These are phyloP conservation scores for Circinella umbellata DNA, from an alignment of 371 early-diverging fungal genomes.

Conservation along the genomic window DNA sequence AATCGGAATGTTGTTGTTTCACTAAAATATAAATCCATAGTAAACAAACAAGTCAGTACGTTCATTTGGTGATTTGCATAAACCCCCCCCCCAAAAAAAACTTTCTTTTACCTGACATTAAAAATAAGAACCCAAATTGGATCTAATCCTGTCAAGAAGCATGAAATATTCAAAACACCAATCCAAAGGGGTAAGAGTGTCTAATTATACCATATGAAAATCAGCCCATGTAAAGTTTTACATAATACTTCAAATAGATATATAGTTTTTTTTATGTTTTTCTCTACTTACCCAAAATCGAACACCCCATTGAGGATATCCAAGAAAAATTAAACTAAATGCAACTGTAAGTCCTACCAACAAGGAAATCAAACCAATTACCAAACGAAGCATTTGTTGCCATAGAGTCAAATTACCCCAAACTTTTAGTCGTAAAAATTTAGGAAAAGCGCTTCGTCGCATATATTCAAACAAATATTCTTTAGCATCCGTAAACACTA, in stretches of 20 bases:
- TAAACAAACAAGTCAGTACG: too few relatives aligned
- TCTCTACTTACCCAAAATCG: slow-evolving; percentile 57
- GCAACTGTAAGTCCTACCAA: slow-evolving; percentile 59
- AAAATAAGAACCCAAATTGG: slow-evolving; percentile 53
- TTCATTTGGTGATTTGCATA: too few relatives aligned
- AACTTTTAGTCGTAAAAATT: slow-evolving; percentile 61
- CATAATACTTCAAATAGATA: neutral
- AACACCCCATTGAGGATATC: slow-evolving; percentile 51
- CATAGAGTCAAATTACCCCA: slow-evolving; percentile 62
- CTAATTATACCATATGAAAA: slow-evolving; percentile 14
- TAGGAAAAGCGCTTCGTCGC: slow-evolving; percentile 61
- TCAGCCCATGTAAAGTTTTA: too few relatives aligned
- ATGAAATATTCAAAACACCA: slow-evolving; percentile 43
- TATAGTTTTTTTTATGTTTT: neutral
- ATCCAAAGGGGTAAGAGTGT: slow-evolving; percentile 49
- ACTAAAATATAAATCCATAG: slow-evolving; percentile 21
- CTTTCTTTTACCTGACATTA: slow-evolving; percentile 40
- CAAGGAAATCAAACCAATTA: slow-evolving; percentile 57
- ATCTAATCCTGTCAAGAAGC: slow-evolving; percentile 49
- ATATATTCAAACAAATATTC: slow-evolving; percentile 62
- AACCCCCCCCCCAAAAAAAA: too few relatives aligned
- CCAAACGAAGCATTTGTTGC: slow-evolving; percentile 58
- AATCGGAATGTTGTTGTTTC: slow-evolving; percentile 55
- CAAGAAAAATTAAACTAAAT: slow-evolving; percentile 62
- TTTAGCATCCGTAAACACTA: slow-evolving; percentile 64